Evolutionary conservation across 73 alveolate species (phyloP), one percentile per base, ranked within the genome.

Genomic region (Loxodes magnus): DNA sequence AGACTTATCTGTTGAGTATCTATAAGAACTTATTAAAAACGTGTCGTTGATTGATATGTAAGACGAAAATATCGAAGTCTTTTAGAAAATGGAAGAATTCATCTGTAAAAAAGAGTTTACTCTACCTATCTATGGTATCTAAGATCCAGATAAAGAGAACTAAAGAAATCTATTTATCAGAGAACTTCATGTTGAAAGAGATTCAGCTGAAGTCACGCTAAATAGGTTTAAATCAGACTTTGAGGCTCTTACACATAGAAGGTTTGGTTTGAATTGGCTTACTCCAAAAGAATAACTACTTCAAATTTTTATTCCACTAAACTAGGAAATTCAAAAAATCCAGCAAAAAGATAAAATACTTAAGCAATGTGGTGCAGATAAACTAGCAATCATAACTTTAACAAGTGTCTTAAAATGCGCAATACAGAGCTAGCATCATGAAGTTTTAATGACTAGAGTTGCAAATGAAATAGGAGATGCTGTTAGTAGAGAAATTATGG

Each of bases 61-160:
- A 6, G 37, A 31, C 9, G 22, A 56, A 6, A 27, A 25, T 3
- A 42, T 31, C 2, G 75, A 57, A 3, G 38, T 39, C 19, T 37
- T 30, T 20, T 39, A 53, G 20, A 48, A 54, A 34, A 29, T 65
- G 1, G 35, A 30, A 14, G 38, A 43, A 23, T 39, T 65, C 42
- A 64, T 71, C 51, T 36, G 60, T 2, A 66, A 58, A 48, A 49
- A 84, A 22, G 49, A 74, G 28, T 84, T 72, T 38, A 65, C 83
- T 29, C 37, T 84, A 19, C 96, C 96, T 5, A 52, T 57, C 20
- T 67, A 79, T 51, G 96, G 96, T 6, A 79, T 84, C 37, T 42
- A 52, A 24, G 5, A 50, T 33, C 93, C 93, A 16, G 79, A 74
- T 24, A 19, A 6, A 3, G 96, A 84, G 46, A 84, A 84, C 38